Percentiles rank a stretch among this genome's conserved stretches.
Conservation (phyloP, 768 basidiomycete species). For the Daedaleopsis sinensis region DNA sequence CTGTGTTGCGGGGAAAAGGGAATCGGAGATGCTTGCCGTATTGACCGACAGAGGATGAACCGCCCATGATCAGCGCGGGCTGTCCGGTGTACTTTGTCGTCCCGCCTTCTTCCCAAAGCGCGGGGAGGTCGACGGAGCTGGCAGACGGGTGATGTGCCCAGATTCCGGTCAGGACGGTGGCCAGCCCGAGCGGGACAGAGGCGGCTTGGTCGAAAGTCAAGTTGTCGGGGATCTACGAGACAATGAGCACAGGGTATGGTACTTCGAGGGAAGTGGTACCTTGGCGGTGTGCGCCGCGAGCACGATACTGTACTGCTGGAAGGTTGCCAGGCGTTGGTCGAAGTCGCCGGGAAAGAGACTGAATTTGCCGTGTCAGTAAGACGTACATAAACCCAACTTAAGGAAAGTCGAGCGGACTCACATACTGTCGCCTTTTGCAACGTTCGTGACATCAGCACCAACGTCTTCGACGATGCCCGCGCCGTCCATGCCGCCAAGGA, state of each 20-base stretch:
- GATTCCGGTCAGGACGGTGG: slow-evolving; percentile 41
- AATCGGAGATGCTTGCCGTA: slow-evolving; percentile 24
- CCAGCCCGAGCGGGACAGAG: slow-evolving; percentile 42
- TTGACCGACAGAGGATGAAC: slow-evolving; percentile 33
- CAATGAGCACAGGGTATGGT: not conserved
- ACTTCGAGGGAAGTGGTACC: slow-evolving; percentile 17
- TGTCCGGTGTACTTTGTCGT: slow-evolving; percentile 13
- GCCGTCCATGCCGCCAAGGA: slow-evolving; percentile 19
- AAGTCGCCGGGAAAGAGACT: slow-evolving; percentile 13
- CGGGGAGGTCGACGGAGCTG: slow-evolving; percentile 8
- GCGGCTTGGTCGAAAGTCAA: slow-evolving; percentile 44
- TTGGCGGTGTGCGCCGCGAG: slow-evolving; percentile 30
- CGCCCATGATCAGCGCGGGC: slow-evolving; percentile 34
- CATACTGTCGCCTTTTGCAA: slow-evolving; percentile 46
- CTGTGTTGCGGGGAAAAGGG: not conserved
- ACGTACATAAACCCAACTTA: not conserved
- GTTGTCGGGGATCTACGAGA: slow-evolving; percentile 31
- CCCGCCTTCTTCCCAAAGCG: slow-evolving; percentile 19
- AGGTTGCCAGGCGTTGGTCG: slow-evolving; percentile 3
- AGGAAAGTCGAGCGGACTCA: slow-evolving; percentile 14
- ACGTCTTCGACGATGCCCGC: slow-evolving; percentile 43
- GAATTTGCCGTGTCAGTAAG: not conserved
- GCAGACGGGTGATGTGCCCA: slow-evolving; percentile 28
- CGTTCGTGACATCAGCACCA: slow-evolving; percentile 40
- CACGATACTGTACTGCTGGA: slow-evolving; percentile 33